Base-by-base conservation (phyloP, 768 basidiomycete genomes). In the Lentinus brumalis region DNA sequence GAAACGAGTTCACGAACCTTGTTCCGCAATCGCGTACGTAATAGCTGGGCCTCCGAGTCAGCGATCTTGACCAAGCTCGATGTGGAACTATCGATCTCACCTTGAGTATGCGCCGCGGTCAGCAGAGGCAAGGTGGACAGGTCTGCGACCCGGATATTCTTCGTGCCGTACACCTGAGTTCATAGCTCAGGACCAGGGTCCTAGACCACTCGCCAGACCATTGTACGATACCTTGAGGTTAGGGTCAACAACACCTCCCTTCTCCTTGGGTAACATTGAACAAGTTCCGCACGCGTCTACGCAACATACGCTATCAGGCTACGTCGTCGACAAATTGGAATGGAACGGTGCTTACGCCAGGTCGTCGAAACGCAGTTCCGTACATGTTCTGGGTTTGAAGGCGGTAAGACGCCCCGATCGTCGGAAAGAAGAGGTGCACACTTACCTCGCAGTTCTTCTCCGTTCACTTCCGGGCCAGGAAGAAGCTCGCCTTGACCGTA, bases 61-160 rank as follows among this genome's bases (percentile, higher is more conserved):
- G 9, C 32, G 7, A 5, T 35, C 9, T 26, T n/a, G 46, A 30
- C 8, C 8, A 12, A 21, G 4, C 12, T n/a, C 21, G 50, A 31
- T 26, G 46, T 16, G 40, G 12, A 31, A 26, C 21, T 26, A 26
- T 26, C 21, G 21, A 26, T 26, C 42, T 1, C 18, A 66, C 65
- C 58, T 52, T 71, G 68, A 14, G 76, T 74, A 60, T 79, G 79
- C 26, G 74, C 73, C 5, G 77, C 74, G 47, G 77, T 61, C 4
- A 74, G 72, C 18, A 81, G 56, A 2, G 81, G 81, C 14, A 80
- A 41, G 45, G 83, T 67, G 2, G 79, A 81, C 3, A 75, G 50
- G 63, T 83, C 82, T 12, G 73, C 79, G 21, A 84, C 79, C 10
- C 82, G 78, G 26, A 83, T 46, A 59, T 83, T 83, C 16, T 60